Conservation (phyloP, 371 early-diverging fungal genomes). For the Mucor circinelloides region DNA sequence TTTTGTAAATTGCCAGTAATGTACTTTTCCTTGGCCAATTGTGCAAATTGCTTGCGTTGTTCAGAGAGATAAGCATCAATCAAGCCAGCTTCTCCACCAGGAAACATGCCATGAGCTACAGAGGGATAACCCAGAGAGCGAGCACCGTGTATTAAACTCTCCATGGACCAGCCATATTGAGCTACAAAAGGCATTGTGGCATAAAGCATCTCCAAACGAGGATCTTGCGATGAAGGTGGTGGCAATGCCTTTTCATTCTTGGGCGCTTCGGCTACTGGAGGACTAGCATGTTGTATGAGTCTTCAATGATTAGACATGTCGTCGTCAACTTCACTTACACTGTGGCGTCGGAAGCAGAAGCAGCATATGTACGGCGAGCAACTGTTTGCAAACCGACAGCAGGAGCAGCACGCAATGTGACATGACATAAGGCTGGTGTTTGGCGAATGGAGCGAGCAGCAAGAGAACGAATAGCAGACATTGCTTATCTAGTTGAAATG, state of each 20-base stretch:
- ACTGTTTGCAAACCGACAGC: not conserved
- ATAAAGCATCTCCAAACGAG: conserved; percentile 52
- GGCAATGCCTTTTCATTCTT: not conserved
- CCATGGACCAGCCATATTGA: conserved; percentile 74
- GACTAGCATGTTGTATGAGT: not conserved
- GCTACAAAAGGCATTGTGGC: conserved; percentile 72
- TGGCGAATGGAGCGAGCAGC: not conserved
- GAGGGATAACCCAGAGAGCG: conserved; percentile 70
- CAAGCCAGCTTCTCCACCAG: conserved; percentile 71
- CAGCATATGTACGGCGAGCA: conserved; percentile 1
- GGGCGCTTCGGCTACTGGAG: not conserved
- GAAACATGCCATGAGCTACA: conserved; percentile 73
- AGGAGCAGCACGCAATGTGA: not conserved
- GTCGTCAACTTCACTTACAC: not conserved
- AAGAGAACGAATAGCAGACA: conserved; percentile 9
- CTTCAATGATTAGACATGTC: not conserved
- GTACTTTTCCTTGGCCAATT: conserved; percentile 49
- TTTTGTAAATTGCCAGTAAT: conserved; percentile 48
- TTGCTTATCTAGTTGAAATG: not conserved
- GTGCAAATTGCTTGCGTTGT: conserved; percentile 59
- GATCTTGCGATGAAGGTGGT: conserved; percentile 8
- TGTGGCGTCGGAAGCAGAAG: conserved; percentile 1
- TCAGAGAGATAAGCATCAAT: conserved; percentile 77
- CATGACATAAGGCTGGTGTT: not conserved
- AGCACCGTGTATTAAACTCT: conserved; percentile 71